phyloP scores from a whole-genome alignment of 768 basidiomycete genomes.

The Termitomyces sp. region DNA sequence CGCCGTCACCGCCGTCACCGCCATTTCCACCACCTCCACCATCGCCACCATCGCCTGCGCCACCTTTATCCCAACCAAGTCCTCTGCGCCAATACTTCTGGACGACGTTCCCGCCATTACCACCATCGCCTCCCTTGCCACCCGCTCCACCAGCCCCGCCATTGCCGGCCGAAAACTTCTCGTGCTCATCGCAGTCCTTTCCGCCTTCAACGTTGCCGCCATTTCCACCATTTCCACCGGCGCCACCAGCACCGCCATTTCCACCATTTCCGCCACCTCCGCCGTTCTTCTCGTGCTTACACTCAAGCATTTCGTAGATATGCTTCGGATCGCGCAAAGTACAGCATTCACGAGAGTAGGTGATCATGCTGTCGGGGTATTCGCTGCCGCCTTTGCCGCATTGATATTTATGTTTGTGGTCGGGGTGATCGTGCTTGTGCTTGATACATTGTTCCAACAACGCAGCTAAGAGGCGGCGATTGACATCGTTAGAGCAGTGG shows the following conservation, averaged over 20 bases:
- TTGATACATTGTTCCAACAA: conserved; percentile 15
- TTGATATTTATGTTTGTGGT: conserved; percentile 7
- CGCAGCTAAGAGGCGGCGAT: conserved; percentile 12
- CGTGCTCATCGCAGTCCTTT: conserved; percentile 6
- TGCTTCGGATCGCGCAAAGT: conserved; percentile 12
- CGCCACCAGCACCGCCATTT: conserved; percentile 9
- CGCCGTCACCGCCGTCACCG: conserved; percentile 11
- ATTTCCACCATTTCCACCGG: conserved; percentile 9
- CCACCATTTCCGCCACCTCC: conserved; percentile 15
- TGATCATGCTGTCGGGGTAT: conserved; percentile 18
- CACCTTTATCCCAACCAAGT: background rate
- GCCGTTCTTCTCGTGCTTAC: conserved; percentile 12
- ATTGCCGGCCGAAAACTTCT: background rate
- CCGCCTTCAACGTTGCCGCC: conserved; percentile 12
- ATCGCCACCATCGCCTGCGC: background rate
- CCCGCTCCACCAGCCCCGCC: conserved; percentile 1
- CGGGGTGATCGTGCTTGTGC: conserved; percentile 16
- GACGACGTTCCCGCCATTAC: conserved; percentile 2
- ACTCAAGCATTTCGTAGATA: conserved; percentile 17
- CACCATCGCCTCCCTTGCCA: conserved; percentile 9
- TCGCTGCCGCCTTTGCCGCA: conserved; percentile 11
- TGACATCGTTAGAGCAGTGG: conserved; percentile 17
- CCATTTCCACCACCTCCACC: conserved; percentile 8
- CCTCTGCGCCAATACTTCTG: conserved; percentile 5
- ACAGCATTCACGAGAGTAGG: conserved; percentile 18